These are phyloP conservation scores for Penicillium sclerotigenum DNA, from an alignment of 2,329 filamentous ascomycete genomes.

Conservation along the genomic window DNA sequence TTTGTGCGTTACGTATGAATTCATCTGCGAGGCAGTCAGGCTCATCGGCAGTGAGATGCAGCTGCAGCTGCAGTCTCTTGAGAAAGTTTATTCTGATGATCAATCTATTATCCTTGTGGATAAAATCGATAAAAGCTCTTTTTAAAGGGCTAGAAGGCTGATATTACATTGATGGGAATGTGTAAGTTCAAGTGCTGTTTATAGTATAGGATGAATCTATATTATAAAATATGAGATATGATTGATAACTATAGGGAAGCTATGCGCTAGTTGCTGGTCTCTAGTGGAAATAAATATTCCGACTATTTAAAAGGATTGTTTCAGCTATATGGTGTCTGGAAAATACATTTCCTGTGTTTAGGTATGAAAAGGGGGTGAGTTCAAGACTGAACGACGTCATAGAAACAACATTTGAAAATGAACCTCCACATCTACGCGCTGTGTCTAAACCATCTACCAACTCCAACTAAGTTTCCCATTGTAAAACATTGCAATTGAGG, in stretches of 20 bases:
- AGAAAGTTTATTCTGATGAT: neutral
- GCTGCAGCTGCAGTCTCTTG: neutral
- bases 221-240: neutral
- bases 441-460: neutral
- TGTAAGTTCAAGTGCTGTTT: neutral
- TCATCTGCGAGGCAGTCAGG: neutral
- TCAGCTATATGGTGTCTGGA: too few species aligned
- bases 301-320: neutral
- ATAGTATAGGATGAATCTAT: neutral
- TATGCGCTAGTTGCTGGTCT: neutral
- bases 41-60: neutral
- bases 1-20: neutral
- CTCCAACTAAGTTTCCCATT: neutral
- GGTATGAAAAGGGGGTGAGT: neutral
- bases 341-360: neutral
- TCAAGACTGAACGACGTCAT: conserved; percentile 4
- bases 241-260: neutral
- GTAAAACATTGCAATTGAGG: neutral
- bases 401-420: neutral
- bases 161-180: neutral
- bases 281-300: neutral
- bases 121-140: too few species aligned
- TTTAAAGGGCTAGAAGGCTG: neutral
- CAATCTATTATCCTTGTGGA: too few species aligned
- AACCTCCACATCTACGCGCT: neutral